phyloP scores from a whole-genome alignment of 768 basidiomycete genomes.

The Hebeloma cylindrosporum region DNA sequence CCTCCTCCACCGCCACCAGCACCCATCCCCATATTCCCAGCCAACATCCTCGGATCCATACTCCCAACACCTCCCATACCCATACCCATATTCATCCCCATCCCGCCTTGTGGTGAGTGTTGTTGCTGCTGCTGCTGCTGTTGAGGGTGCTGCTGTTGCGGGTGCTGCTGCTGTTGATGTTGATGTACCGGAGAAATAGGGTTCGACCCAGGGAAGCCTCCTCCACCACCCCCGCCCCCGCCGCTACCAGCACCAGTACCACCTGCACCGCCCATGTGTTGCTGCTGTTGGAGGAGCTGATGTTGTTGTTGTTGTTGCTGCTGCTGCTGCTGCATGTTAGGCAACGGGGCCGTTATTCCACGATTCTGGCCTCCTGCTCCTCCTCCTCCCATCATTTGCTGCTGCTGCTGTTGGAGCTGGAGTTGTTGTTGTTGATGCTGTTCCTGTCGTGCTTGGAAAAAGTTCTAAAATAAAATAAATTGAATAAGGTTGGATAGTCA shows the following conservation, averaged over 20 bases:
- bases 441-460: conserved; percentile 3
- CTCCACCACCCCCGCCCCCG: conserved; percentile 18
- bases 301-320: conserved; percentile 15
- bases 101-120: too few relatives aligned
- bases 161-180: too few relatives aligned
- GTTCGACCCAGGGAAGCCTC: conserved; percentile 23
- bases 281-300: conserved; percentile 14
- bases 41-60: conserved; percentile 31
- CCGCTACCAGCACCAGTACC: conserved; percentile 8
- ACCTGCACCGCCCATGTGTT: conserved; percentile 12
- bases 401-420: conserved; percentile 25
- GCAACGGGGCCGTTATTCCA: conserved; percentile 14
- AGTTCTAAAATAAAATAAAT: conserved; percentile 1
- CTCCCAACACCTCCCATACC: conserved; percentile 34
- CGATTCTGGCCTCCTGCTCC: too few relatives aligned
- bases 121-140: too few relatives aligned
- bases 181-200: too few relatives aligned
- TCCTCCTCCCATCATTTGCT: too few relatives aligned
- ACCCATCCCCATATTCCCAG: conserved; percentile 32
- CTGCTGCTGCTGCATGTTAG: conserved; percentile 16
- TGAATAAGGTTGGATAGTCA: background rate
- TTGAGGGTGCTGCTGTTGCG: too few relatives aligned
- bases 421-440: conserved; percentile 24
- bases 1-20: conserved; percentile 20
- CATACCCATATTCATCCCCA: conserved; percentile 33